phyloP scores from a whole-genome alignment of 1,139 yeast species.

The Yamadazyma membranifaciens region DNA sequence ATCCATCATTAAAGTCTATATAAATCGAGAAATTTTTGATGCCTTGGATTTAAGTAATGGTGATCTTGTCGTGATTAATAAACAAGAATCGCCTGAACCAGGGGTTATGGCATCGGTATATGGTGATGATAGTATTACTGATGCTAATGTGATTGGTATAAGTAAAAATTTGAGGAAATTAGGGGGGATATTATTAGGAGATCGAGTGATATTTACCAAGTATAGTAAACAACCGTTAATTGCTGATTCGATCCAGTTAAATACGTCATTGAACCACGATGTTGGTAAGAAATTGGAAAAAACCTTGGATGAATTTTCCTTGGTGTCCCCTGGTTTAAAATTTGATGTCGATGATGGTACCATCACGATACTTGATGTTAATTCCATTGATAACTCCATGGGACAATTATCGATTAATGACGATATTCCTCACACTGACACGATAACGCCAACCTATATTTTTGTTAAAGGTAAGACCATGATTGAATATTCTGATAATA shows the following conservation, averaged over 20 bases:
- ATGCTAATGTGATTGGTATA: slow-evolving; percentile 54
- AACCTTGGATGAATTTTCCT: slow-evolving; percentile 48
- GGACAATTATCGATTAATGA: slow-evolving; percentile 24
- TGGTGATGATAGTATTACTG: slow-evolving; percentile 37
- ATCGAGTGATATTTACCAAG: slow-evolving; percentile 55
- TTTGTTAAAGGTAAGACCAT: slow-evolving; percentile 40
- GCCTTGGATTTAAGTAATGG: slow-evolving; percentile 56
- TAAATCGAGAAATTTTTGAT: slow-evolving; percentile 53
- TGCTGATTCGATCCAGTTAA: slow-evolving; percentile 30
- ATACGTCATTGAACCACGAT: slow-evolving; percentile 3
- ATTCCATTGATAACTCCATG: slow-evolving; percentile 22
- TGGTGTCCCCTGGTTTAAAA: slow-evolving; percentile 55
- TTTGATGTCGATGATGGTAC: slow-evolving; percentile 11
- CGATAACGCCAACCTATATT: slow-evolving; percentile 46
- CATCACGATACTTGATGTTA: slow-evolving; percentile 24
- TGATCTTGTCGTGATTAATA: slow-evolving; percentile 49
- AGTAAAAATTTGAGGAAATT: slow-evolving; percentile 49
- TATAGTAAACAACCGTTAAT: slow-evolving; percentile 48
- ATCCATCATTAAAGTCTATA: slow-evolving; percentile 39
- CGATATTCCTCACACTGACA: slow-evolving; percentile 9
- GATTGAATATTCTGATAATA: slow-evolving; percentile 18
- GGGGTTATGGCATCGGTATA: slow-evolving; percentile 49
- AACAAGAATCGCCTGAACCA: slow-evolving; percentile 43
- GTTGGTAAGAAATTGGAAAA: slow-evolving; percentile 27
- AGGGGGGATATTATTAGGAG: slow-evolving; percentile 69